phyloP scores from a whole-genome alignment of 106 monocot species.

The Platanthera zijinensis region DNA sequence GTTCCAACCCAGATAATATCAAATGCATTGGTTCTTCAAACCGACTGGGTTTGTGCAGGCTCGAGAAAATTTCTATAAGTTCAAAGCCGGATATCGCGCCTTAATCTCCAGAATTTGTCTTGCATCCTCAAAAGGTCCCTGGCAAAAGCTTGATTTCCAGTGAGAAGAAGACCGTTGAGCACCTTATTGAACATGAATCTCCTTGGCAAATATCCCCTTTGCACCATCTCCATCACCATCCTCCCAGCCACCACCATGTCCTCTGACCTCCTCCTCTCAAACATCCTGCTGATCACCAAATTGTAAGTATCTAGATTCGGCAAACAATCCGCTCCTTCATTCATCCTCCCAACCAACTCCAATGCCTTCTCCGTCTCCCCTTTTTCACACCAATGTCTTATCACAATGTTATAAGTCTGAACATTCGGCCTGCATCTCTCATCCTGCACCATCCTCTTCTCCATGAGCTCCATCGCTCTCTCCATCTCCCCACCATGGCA shows the following conservation, averaged over 20 bases:
- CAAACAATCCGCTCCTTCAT: slow-evolving; percentile 30
- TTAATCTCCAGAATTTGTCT: slow-evolving; percentile 34
- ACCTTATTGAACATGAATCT: slow-evolving; percentile 76
- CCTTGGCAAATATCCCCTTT: slow-evolving; percentile 58
- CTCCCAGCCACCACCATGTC: slow-evolving; percentile 70
- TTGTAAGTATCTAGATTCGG: slow-evolving; percentile 80
- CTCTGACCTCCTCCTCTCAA: slow-evolving; percentile 53
- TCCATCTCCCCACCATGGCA: slow-evolving; percentile 61
- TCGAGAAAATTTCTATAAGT: too few species aligned
- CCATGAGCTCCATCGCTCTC: slow-evolving; percentile 42
- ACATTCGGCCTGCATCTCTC: slow-evolving; percentile 45
- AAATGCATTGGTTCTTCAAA: too few species aligned
- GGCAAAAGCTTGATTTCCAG: slow-evolving; percentile 69
- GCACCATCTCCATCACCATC: slow-evolving; percentile 77
- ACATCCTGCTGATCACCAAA: slow-evolving; percentile 74
- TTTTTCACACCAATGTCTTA: slow-evolving; percentile 44
- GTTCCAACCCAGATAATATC: too few species aligned
- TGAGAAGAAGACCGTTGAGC: slow-evolving; percentile 68
- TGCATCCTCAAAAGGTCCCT: slow-evolving; percentile 67
- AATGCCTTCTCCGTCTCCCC: slow-evolving; percentile 64
- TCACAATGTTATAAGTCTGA: slow-evolving; percentile 70
- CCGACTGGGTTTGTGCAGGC: too few species aligned
- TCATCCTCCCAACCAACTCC: slow-evolving; percentile 54
- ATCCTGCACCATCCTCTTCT: slow-evolving; percentile 27
- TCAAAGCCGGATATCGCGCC: slow-evolving; percentile 47